Conservation (phyloP, 108 stramenopile genomes). For the Skeletonema grethae region DNA sequence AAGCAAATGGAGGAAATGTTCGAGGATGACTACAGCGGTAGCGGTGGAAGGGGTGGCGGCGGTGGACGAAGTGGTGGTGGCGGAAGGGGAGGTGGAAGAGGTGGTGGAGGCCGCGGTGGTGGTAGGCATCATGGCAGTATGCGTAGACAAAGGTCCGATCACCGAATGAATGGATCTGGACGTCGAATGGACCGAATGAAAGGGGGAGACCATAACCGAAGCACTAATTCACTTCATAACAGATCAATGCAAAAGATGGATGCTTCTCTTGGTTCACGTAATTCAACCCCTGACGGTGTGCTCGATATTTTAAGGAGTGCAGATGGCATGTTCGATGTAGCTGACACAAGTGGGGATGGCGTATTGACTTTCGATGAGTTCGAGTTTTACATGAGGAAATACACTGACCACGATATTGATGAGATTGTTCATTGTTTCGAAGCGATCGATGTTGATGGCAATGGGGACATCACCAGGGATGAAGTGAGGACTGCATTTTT, state of each 20-base stretch:
- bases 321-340: constrained; percentile 21
- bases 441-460: constrained; percentile 40
- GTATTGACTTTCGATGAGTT: constrained; percentile 11
- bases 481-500: constrained; percentile 21
- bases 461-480: constrained; percentile 40
- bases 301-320: constrained; percentile 9
- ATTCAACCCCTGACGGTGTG: neutral
- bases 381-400: constrained; percentile 28
- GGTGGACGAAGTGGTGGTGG: neutral
- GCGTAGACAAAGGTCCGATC: neutral
- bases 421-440: constrained; percentile 17
- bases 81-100: neutral
- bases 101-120: neutral
- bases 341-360: constrained; percentile 24
- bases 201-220: neutral
- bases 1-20: constrained; percentile 18
- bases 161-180: constrained; percentile 1
- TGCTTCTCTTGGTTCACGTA: neutral
- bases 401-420: constrained; percentile 15
- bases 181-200: neutral
- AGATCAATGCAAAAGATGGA: neutral
- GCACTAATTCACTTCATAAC: neutral
- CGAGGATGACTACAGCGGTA: constrained; percentile 3
- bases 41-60: neutral
- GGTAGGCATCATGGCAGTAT: neutral